These are phyloP conservation scores for Achaetomium macrosporum DNA, from an alignment of 2,329 filamentous ascomycete species.

Conservation along the genomic window DNA sequence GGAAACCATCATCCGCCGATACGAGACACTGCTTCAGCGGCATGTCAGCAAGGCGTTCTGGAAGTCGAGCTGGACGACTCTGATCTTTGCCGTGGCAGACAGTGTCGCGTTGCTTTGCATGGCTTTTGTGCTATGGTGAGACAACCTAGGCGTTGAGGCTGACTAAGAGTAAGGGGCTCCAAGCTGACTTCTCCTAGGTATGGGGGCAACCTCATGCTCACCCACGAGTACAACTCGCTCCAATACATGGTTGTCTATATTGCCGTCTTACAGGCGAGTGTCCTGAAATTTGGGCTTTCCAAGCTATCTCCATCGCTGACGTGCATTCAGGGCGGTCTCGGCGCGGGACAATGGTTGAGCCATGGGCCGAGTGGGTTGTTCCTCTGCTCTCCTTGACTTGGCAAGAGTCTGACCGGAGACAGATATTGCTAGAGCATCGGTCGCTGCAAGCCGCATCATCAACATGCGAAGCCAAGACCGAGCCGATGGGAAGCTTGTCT, in stretches of 20 bases:
- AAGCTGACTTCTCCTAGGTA: slow-evolving; percentile 23
- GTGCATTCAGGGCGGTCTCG: slow-evolving; percentile 25
- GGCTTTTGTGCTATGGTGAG: slow-evolving; percentile 54
- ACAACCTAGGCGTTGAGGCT: not conserved
- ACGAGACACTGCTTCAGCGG: slow-evolving; percentile 31
- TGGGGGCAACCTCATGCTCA: slow-evolving; percentile 28
- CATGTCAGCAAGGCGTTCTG: slow-evolving; percentile 31
- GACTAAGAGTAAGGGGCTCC: not conserved
- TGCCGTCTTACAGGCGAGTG: slow-evolving; percentile 28
- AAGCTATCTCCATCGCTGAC: not conserved
- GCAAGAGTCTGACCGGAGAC: not conserved
- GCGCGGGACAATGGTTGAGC: slow-evolving; percentile 31
- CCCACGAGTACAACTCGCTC: slow-evolving; percentile 29
- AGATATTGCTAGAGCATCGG: slow-evolving; percentile 31
- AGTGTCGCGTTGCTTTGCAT: slow-evolving; percentile 49
- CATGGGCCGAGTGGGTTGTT: slow-evolving; percentile 27
- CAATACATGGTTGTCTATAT: slow-evolving; percentile 33
- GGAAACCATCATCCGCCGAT: slow-evolving; percentile 43
- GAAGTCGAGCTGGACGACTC: slow-evolving; percentile 30
- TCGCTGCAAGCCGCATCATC: slow-evolving; percentile 30
- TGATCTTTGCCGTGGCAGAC: slow-evolving; percentile 33
- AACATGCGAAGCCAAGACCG: slow-evolving; percentile 25
- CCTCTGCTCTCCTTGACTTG: not conserved
- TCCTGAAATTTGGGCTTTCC: not conserved
- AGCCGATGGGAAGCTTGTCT: slow-evolving; percentile 23